Percentiles rank a stretch among this genome's conserved stretches.
These are phyloP conservation scores for Pythium scleroteichum DNA, from an alignment of 352 stramenopile species.

Conservation along the genomic window DNA sequence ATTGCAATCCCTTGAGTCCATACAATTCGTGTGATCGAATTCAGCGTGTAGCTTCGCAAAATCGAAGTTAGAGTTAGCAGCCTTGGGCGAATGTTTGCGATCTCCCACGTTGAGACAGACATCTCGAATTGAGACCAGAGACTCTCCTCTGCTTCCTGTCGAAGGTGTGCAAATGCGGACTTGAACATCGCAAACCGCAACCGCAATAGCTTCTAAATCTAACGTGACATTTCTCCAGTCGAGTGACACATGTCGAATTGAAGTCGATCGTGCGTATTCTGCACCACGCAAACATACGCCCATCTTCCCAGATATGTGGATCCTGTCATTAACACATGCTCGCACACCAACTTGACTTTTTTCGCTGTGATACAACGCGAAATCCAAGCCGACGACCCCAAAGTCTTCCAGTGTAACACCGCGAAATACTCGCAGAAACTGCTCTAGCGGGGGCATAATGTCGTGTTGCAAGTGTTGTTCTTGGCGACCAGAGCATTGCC, in stretches of 20 bases:
- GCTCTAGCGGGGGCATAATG: not conserved
- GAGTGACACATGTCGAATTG: conserved; percentile 2
- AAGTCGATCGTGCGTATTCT: not conserved
- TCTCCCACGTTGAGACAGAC: conserved; percentile 55
- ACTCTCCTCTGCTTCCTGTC: conserved; percentile 64
- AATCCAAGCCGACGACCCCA: conserved; percentile 59
- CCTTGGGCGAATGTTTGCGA: conserved; percentile 11
- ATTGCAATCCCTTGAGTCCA: not conserved
- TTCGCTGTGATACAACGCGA: conserved; percentile 73
- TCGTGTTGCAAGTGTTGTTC: no score
- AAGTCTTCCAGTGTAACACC: conserved; percentile 58
- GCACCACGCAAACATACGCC: conserved; percentile 22
- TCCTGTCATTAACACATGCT: conserved; percentile 66
- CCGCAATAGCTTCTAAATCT: conserved; percentile 45
- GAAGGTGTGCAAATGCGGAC: conserved; percentile 62
- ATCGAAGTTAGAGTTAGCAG: conserved; percentile 19
- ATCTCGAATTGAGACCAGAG: conserved; percentile 58
- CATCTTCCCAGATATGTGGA: conserved; percentile 46
- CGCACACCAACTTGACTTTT: conserved; percentile 62
- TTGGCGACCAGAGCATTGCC: no score
- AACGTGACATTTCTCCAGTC: conserved; percentile 25
- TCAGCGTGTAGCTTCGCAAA: conserved; percentile 4
- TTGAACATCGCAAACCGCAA: conserved; percentile 59
- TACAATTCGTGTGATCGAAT: not conserved
- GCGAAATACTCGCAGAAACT: conserved; percentile 38